Evolutionary conservation across 2,329 filamentous ascomycete species (phyloP), one percentile per base, ranked within the genome.

Genomic region (Exophiala spinifera): DNA sequence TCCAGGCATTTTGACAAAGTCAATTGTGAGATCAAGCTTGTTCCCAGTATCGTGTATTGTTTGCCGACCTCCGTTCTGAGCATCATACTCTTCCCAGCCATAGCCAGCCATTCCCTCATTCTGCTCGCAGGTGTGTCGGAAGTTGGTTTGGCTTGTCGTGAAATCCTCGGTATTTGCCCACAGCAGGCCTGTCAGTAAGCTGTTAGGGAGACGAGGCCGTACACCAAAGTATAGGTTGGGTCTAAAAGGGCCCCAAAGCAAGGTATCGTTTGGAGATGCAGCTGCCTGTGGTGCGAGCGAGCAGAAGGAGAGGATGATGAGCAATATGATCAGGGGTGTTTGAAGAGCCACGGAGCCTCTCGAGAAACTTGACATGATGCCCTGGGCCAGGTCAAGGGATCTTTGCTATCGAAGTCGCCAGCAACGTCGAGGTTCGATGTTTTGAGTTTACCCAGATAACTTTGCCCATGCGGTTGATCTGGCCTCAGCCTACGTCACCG

Each of bases 51-150:
- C 94, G 67, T 95, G 90, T 56, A 99, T 92, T 0, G 88, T 88
- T 72, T 99, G 90, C 19, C 88, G 79, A 52, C 94, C 94, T 59
- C 94, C 94, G 53, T 80, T 87, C 54, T 94, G 82, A 19, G 91
- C 86, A 72, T 99, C 94, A 70, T 95, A 99, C 69, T 95, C 89
- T 66, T 97, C 91, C 94, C 94, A 99, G 59, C 94, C 94, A 70
- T 99, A 99, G 52, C 92, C 92, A 45, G 84, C 87, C 81, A 99
- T 95, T 61, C 88, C 88, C 69, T 95, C 90, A 70, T 94, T 83
- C 70, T 99, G 94, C 71, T 97, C 94, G 74, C 94, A 99, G 0
- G 94, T 96, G 70, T 96, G 91, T 61, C 94, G 85, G 65, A 96
- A 87, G 56, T 46, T 53, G 19, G 23, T 31, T 51, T 56, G 49